phyloP scores from a whole-genome alignment of 371 early-diverging fungal species.

The Nematocida minor region DNA sequence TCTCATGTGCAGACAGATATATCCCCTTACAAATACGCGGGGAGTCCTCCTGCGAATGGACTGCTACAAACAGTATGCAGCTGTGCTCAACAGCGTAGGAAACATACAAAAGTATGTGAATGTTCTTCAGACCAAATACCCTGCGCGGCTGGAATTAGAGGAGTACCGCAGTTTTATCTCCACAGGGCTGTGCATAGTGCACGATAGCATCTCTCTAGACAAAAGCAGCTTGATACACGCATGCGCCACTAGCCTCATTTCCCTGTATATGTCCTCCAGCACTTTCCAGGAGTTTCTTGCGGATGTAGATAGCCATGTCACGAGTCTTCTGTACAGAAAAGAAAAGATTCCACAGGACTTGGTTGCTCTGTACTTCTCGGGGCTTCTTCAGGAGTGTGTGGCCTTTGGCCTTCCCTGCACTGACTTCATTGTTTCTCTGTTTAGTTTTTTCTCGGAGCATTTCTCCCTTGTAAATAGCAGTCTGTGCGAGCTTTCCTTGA shows the following conservation, averaged over 20 bases:
- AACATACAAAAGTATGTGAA: constrained; percentile 1
- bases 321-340: constrained; percentile 23
- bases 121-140: constrained; percentile 4
- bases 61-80: constrained; percentile 17
- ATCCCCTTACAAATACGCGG: neutral
- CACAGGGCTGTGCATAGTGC: neutral
- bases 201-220: constrained; percentile 30
- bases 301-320: constrained; percentile 6
- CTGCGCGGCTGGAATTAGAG: neutral
- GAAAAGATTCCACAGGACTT: constrained; percentile 16
- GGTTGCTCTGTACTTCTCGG: constrained; percentile 20
- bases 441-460: constrained; percentile 46
- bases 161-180: neutral
- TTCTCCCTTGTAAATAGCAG: constrained; percentile 14
- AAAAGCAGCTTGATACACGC: constrained; percentile 22
- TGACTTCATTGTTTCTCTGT: neutral
- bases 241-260: constrained; percentile 1
- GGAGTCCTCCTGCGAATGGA: constrained; percentile 16
- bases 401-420: neutral
- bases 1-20: constrained; percentile 25
- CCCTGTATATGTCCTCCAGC: constrained; percentile 10
- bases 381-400: constrained; percentile 28
- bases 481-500: neutral
- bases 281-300: constrained; percentile 21
- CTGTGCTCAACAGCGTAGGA: constrained; percentile 16